Base-by-base conservation (phyloP, 1,284 basidiomycete species). In the Sanguinoderma infundibulare region DNA sequence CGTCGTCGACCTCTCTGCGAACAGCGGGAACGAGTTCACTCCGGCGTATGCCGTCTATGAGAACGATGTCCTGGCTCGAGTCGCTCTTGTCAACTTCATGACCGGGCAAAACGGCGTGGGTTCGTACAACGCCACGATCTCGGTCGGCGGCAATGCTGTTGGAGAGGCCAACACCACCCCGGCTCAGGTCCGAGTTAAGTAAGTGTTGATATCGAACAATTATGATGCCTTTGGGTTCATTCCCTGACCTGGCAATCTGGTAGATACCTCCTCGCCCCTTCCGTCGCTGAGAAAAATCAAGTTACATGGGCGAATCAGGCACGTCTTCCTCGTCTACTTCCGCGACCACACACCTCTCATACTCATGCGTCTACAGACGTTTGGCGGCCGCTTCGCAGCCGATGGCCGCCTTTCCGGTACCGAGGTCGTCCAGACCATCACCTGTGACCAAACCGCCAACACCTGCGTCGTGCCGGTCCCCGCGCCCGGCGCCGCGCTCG, bases 21-120 rank as follows among this genome's bases (percentile, higher is more conserved):
- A 90, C 67, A 67, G 66, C 50, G 79, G 72, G 49, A 82, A 80
- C 67, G 75, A 78, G 15, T 85, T 78, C 67, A 89, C 87, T 7
- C 90, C 91, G 0, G 86, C 81, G 2, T 94, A 94, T 71, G 89
- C 82, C 1, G 82, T 94, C 39, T 94, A 92, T 71, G 86, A 90
- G 70, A 76, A 82, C 57, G 83, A 83, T 7, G 74, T 69, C 28
- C 83, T 87, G 0, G 78, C 78, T 1, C 80, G 86, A 38, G 75
- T 89, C 4, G 84, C 84, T 3, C 72, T 94, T 51, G 81, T 93
- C 76, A 94, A 94, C 73, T 93, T 82, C 67, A 76, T 86, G 51
- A 75, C 78, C 30, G 87, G 87, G 65, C 64, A 78, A 0, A 73
- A 75, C 5, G 86, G 85, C 5, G 79, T 74, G 6, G 83, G 77